Evolutionary conservation across 495 filamentous ascomycete species (phyloP).

Genomic region (Neurospora sp.): DNA sequence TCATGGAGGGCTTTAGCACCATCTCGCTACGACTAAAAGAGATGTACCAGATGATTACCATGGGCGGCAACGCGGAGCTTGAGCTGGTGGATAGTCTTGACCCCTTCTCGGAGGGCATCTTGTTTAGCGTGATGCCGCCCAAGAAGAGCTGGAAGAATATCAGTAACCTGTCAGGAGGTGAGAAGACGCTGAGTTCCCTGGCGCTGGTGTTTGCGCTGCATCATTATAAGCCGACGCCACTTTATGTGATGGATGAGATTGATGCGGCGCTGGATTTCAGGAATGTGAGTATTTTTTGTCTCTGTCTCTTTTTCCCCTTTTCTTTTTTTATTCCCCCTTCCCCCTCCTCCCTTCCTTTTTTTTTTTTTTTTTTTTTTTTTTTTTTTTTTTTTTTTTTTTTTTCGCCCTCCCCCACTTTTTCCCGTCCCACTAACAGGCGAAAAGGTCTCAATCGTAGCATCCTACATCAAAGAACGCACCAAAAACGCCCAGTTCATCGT

Average conservation of each 20-base stretch:
- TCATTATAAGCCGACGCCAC: slow-evolving; percentile 93
- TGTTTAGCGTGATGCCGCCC: slow-evolving; percentile 96
- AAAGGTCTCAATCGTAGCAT: slow-evolving; percentile 93
- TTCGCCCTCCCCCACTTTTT: background rate
- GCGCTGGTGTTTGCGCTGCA: slow-evolving; percentile 95
- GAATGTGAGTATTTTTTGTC: slow-evolving; percentile 54
- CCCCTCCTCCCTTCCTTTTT: background rate
- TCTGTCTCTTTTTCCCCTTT: slow-evolving; percentile 8
- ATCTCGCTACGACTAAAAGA: slow-evolving; percentile 97
- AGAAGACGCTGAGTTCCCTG: slow-evolving; percentile 91
- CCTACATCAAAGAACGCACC: slow-evolving; percentile 96
- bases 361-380: slow-evolving; percentile 8
- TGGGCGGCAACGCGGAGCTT: slow-evolving; percentile 96
- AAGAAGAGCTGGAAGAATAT: slow-evolving; percentile 99
- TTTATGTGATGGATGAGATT: slow-evolving; percentile 99
- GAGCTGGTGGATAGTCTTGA: slow-evolving; percentile 93
- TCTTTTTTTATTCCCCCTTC: background rate
- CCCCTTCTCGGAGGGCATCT: slow-evolving; percentile 91
- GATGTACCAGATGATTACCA: slow-evolving; percentile 99
- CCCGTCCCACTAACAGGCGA: no score
- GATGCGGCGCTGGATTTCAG: slow-evolving; percentile 96
- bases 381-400: background rate
- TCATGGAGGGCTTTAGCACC: slow-evolving; percentile 94
- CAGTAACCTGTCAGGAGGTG: slow-evolving; percentile 16
- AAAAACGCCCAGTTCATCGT: slow-evolving; percentile 99